These are phyloP conservation scores for Salicornia ramosissima DNA, from an alignment of 148 eudicot genomes.

Conservation along the genomic window DNA sequence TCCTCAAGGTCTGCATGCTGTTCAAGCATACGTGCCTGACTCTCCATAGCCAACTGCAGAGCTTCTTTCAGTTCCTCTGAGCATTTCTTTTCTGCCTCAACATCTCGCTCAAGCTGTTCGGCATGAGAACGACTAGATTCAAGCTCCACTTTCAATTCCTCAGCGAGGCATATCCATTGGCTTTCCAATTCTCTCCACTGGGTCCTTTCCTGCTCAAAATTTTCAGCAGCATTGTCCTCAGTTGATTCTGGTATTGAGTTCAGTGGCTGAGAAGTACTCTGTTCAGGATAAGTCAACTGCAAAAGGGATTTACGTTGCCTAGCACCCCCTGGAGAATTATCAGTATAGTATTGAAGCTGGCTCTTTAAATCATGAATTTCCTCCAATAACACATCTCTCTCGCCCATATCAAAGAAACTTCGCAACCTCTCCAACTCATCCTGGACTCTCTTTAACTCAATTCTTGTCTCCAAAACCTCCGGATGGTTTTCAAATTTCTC, in stretches of 20 bases:
- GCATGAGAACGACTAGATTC: slow-evolving; percentile 51
- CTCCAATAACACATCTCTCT: slow-evolving; percentile 82
- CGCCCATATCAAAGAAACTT: slow-evolving; percentile 89
- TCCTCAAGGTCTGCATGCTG: slow-evolving; percentile 93
- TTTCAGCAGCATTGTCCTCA: slow-evolving; percentile 44
- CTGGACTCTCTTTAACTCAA: slow-evolving; percentile 67
- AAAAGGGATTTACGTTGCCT: slow-evolving; percentile 40
- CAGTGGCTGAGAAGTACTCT: slow-evolving; percentile 33
- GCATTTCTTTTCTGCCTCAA: slow-evolving; percentile 69
- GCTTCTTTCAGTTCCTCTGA: slow-evolving; percentile 93
- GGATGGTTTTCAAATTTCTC: slow-evolving; percentile 91
- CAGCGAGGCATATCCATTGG: slow-evolving; percentile 86
- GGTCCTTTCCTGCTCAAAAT: slow-evolving; percentile 58
- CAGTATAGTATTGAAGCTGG: slow-evolving; percentile 72
- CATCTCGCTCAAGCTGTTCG: slow-evolving; percentile 58
- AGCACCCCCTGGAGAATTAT: slow-evolving; percentile 43
- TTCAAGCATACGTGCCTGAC: slow-evolving; percentile 98
- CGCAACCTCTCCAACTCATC: slow-evolving; percentile 71
- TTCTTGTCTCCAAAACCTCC: slow-evolving; percentile 64
- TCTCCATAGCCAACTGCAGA: slow-evolving; percentile 88
- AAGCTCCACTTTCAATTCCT: slow-evolving; percentile 68
- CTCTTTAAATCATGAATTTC: slow-evolving; percentile 83
- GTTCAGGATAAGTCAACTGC: slow-evolving; percentile 59
- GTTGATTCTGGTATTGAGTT: slow-evolving; percentile 43
- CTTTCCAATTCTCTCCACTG: slow-evolving; percentile 77